Conservation (phyloP, 2,329 filamentous ascomycete genomes). For the Fusarium clavum region DNA sequence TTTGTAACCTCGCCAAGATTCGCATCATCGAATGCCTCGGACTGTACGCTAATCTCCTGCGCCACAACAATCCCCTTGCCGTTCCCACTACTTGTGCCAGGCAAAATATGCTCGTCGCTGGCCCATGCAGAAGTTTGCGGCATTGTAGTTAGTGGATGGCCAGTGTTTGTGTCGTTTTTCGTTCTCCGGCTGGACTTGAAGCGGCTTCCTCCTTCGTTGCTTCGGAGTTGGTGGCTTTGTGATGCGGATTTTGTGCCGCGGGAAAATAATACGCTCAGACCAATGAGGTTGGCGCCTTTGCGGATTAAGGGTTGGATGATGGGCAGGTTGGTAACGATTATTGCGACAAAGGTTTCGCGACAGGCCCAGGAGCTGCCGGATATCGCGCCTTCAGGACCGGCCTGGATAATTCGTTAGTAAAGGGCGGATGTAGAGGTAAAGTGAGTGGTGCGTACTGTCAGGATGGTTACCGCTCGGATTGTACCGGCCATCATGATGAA, state of each 20-base stretch:
- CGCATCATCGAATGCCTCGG: conserved; percentile 11
- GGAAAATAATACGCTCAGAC: conserved; percentile 36
- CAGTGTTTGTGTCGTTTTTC: neutral
- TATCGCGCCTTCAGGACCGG: conserved; percentile 33
- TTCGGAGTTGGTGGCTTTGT: conserved; percentile 38
- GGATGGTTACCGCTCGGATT: conserved; percentile 37
- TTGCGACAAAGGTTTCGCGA: conserved; percentile 55
- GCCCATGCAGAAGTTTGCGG: conserved; percentile 36
- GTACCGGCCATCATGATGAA: conserved; percentile 43
- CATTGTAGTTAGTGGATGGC: conserved; percentile 21
- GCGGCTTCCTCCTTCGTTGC: conserved; percentile 29
- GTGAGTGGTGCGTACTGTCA: neutral
- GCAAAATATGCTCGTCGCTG: conserved; percentile 40
- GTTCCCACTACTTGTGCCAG: conserved; percentile 8
- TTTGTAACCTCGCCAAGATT: neutral
- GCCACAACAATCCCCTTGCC: conserved; percentile 33
- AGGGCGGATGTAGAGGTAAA: rapidly evolving
- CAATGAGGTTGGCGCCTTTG: conserved; percentile 38
- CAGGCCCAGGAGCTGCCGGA: conserved; percentile 49
- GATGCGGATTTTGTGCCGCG: conserved; percentile 30
- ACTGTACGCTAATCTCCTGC: conserved; percentile 38
- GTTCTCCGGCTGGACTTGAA: conserved; percentile 27
- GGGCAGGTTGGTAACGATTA: conserved; percentile 52
- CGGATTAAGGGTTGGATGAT: conserved; percentile 38
- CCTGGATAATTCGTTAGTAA: conserved; percentile 8